These are phyloP conservation scores for Spinellus fusiger DNA, from an alignment of 192 early-diverging fungal genomes.

Conservation along the genomic window DNA sequence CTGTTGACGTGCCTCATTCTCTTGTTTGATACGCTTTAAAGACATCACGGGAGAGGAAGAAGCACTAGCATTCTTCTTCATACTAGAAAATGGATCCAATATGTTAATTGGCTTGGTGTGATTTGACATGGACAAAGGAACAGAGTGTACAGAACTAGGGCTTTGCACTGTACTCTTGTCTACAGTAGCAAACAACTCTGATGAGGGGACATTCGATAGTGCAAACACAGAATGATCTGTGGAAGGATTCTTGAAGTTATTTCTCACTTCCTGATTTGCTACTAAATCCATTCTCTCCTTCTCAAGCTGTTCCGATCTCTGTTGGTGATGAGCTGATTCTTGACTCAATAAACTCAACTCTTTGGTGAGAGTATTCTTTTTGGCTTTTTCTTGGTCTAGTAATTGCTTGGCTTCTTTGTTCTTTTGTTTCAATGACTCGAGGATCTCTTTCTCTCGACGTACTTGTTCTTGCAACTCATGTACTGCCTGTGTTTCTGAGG, in stretches of 20 bases:
- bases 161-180: background rate
- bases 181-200: conserved; percentile 11
- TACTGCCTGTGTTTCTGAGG: conserved; percentile 49
- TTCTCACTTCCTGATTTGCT: conserved; percentile 5
- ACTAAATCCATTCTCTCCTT: conserved; percentile 5
- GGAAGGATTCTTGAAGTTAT: background rate
- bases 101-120: background rate
- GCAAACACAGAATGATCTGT: conserved; percentile 7
- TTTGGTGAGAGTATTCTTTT: conserved; percentile 32
- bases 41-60: conserved; percentile 1
- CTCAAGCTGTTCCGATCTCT: conserved; percentile 5
- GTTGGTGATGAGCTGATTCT: conserved; percentile 7
- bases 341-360: conserved; percentile 10
- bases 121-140: background rate
- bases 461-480: conserved; percentile 47
- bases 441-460: conserved; percentile 31
- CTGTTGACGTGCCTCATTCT: background rate
- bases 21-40: conserved; percentile 15
- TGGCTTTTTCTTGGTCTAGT: conserved; percentile 38
- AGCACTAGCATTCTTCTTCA: conserved; percentile 1
- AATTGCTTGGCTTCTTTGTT: conserved; percentile 43
- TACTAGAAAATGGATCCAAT: conserved; percentile 19
- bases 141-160: background rate
- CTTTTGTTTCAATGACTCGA: conserved; percentile 43
- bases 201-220: background rate